These are phyloP conservation scores for Dothideomycetidae sp. DNA, from an alignment of 2,329 filamentous ascomycete species.

Conservation along the genomic window DNA sequence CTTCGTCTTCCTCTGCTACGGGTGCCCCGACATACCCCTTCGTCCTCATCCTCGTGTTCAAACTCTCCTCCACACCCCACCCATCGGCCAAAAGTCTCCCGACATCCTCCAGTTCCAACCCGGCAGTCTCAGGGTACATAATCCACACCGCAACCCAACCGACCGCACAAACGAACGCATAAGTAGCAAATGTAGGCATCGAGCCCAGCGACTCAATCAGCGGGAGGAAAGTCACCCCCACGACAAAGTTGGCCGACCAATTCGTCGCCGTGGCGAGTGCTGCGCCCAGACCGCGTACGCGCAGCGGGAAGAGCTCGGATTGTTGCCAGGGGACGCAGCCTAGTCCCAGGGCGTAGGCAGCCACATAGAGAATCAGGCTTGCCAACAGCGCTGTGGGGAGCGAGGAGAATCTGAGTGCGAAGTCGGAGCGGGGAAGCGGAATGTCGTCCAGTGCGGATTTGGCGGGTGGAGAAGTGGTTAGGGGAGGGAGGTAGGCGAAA, in stretches of 20 bases:
- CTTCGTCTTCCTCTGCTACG: slow-evolving; percentile 3
- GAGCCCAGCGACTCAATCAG: slow-evolving; percentile 67
- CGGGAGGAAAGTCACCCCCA: slow-evolving; percentile 76
- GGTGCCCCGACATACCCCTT: slow-evolving; percentile 1
- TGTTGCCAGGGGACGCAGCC: slow-evolving; percentile 96
- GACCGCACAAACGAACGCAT: slow-evolving; percentile 52
- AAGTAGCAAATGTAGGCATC: slow-evolving; percentile 66
- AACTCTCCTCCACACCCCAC: slow-evolving; percentile 42
- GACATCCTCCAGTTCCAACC: slow-evolving; percentile 67
- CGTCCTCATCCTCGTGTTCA: not conserved
- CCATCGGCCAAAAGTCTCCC: slow-evolving; percentile 53
- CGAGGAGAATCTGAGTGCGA: slow-evolving; percentile 1
- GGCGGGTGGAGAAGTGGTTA: not conserved
- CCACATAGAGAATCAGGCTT: slow-evolving; percentile 71
- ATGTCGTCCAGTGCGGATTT: slow-evolving; percentile 15
- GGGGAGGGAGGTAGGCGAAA: slow-evolving; percentile 21
- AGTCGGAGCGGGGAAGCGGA: not conserved
- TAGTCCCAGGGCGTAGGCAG: slow-evolving; percentile 71
- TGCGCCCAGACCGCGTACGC: slow-evolving; percentile 58
- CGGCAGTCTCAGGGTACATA: slow-evolving; percentile 76
- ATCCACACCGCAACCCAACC: slow-evolving; percentile 56
- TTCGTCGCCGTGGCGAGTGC: slow-evolving; percentile 66
- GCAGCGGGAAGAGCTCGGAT: slow-evolving; percentile 67
- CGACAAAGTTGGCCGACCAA: slow-evolving; percentile 75
- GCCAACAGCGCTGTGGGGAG: slow-evolving; percentile 45